Evolutionary conservation across 2,329 filamentous ascomycete species (phyloP).

Genomic region (Tolypocladium album): DNA sequence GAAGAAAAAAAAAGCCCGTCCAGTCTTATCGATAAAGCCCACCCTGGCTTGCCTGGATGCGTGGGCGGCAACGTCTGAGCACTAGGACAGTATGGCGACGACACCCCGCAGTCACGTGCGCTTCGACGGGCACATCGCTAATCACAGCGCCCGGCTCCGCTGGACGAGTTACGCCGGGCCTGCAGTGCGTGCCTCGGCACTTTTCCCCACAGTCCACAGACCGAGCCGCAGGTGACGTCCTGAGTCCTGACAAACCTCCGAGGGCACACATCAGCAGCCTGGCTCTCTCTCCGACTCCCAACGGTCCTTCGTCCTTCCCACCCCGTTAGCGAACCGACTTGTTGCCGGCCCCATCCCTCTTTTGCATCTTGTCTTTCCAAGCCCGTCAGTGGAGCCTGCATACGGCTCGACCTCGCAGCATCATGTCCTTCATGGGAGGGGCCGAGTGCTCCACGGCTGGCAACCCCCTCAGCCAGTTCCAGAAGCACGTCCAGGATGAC

Average conservation of each 20-base stretch:
- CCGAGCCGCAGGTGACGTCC: slow-evolving; percentile 7
- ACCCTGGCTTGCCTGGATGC: background rate
- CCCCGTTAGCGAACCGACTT: background rate
- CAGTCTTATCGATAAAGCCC: slow-evolving; percentile 21
- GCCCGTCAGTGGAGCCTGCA: background rate
- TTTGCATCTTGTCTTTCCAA: background rate
- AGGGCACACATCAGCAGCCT: background rate
- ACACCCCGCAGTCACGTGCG: slow-evolving; percentile 25
- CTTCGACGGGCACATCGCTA: background rate
- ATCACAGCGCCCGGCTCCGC: background rate
- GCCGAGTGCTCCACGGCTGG: slow-evolving; percentile 93
- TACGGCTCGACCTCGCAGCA: slow-evolving; percentile 7
- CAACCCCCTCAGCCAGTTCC: slow-evolving; percentile 94
- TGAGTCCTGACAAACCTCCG: slow-evolving; percentile 7
- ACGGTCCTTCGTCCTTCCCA: background rate
- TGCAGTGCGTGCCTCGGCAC: slow-evolving; percentile 11
- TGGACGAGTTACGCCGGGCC: slow-evolving; percentile 1
- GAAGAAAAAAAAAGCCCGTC: slow-evolving; percentile 16
- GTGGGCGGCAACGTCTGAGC: background rate
- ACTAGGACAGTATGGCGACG: too few species aligned
- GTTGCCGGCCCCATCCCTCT: background rate
- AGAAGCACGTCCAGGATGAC: slow-evolving; percentile 94
- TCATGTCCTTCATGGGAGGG: slow-evolving; percentile 91
- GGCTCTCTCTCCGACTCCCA: background rate
- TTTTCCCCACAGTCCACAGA: slow-evolving; percentile 7